Evolutionary conservation across 257 asterid genomes (phyloP).

Genomic region (Solanum gandarillasii): DNA sequence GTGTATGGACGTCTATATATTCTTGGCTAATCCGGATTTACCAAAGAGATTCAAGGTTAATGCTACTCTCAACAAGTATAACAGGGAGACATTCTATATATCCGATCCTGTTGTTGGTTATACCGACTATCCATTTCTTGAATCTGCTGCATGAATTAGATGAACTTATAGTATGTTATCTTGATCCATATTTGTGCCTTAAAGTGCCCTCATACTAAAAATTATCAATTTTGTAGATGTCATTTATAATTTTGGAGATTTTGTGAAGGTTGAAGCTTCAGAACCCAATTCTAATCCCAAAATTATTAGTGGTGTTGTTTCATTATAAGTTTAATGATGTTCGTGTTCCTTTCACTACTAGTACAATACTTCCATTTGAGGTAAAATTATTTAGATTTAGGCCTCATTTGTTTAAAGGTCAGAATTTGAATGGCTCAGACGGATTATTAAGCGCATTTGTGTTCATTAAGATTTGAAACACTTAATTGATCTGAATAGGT

Average conservation of each 20-base stretch:
- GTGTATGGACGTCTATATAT: constrained; percentile 42
- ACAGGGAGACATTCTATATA: constrained; percentile 43
- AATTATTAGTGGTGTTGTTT: background rate
- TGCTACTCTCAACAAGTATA: constrained; percentile 49
- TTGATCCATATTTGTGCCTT: background rate
- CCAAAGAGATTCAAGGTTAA: constrained; percentile 43
- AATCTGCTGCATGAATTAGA: constrained; percentile 11
- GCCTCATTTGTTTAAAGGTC: background rate
- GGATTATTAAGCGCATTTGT: background rate
- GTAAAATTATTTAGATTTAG: background rate
- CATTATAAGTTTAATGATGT: background rate
- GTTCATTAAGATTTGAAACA: background rate
- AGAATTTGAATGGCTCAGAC: background rate
- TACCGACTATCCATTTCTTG: constrained; percentile 68
- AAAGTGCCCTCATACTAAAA: background rate
- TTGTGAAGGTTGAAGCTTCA: background rate
- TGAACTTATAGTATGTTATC: background rate
- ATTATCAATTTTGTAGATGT: background rate
- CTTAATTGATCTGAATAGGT: background rate
- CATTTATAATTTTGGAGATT: background rate
- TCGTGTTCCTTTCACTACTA: background rate
- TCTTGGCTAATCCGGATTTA: constrained; percentile 62
- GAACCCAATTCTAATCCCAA: background rate
- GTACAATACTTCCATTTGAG: background rate
- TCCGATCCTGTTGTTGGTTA: constrained; percentile 58